Evolutionary conservation across 2,329 filamentous ascomycete genomes (phyloP).

Genomic region (Hyphodiscus sp.): DNA sequence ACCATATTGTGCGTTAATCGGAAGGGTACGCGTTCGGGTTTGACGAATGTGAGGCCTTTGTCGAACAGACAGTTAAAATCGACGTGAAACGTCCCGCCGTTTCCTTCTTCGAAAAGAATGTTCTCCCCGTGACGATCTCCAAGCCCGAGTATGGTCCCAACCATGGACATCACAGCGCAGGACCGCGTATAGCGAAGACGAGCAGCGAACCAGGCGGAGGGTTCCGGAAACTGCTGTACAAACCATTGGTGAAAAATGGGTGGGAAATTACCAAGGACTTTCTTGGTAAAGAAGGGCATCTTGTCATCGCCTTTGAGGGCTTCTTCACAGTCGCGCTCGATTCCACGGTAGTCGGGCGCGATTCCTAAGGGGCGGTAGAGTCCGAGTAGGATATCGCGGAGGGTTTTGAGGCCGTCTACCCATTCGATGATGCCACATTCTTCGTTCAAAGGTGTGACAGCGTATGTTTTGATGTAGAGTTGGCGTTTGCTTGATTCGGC

Average conservation of each 20-base stretch:
- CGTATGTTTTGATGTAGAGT: slow-evolving; percentile 94
- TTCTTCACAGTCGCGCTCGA: slow-evolving; percentile 59
- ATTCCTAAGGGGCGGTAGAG: slow-evolving; percentile 73
- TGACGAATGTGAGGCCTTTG: slow-evolving; percentile 91
- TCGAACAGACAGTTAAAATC: slow-evolving; percentile 99
- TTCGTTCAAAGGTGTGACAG: slow-evolving; percentile 92
- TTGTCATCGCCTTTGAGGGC: slow-evolving; percentile 52
- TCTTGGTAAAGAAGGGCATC: slow-evolving; percentile 63
- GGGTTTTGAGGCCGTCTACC: slow-evolving; percentile 91
- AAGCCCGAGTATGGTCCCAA: slow-evolving; percentile 86
- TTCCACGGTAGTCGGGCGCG: slow-evolving; percentile 59
- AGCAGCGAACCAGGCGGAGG: slow-evolving; percentile 85
- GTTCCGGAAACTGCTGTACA: slow-evolving; percentile 87
- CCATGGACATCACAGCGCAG: slow-evolving; percentile 99
- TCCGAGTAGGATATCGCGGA: slow-evolving; percentile 81
- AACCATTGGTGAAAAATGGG: slow-evolving; percentile 92
- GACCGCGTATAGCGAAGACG: slow-evolving; percentile 86
- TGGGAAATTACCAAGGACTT: slow-evolving; percentile 61
- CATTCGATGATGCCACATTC: slow-evolving; percentile 98
- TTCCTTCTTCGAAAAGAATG: slow-evolving; percentile 87
- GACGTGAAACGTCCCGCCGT: slow-evolving; percentile 91
- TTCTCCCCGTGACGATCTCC: slow-evolving; percentile 97
- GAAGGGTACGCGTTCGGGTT: slow-evolving; percentile 92
- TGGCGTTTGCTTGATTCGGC: slow-evolving; percentile 84
- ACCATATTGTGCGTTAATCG: slow-evolving; percentile 98